These are phyloP conservation scores for Beta lomatogona DNA, from an alignment of 179 eudicot genomes.

Conservation along the genomic window DNA sequence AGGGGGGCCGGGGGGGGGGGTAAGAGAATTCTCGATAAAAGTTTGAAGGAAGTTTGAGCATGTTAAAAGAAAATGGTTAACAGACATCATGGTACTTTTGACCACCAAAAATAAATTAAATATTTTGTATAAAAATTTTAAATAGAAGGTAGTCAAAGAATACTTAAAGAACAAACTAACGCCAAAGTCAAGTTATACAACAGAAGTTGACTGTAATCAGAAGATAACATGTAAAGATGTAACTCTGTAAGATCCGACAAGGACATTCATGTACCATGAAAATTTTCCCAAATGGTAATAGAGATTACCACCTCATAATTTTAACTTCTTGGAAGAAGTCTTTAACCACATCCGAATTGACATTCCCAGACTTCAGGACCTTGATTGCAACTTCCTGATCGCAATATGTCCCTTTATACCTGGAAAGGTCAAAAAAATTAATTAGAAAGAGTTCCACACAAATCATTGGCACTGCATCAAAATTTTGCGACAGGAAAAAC, in stretches of 20 bases:
- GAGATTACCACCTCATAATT: conserved; percentile 62
- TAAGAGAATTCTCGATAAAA: too few relatives aligned
- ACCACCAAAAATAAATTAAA: neutral
- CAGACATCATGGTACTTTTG: too few relatives aligned
- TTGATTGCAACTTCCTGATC: conserved; percentile 87
- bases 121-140: neutral
- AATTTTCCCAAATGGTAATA: neutral
- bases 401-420: conserved; percentile 64
- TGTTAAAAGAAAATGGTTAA: too few relatives aligned
- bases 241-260: neutral
- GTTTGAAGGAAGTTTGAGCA: too few relatives aligned
- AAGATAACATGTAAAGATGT: neutral
- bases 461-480: neutral
- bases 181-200: neutral
- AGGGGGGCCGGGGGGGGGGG: too few relatives aligned
- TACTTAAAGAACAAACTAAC: neutral
- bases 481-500: conserved; percentile 25
- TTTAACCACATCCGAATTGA: conserved; percentile 50
- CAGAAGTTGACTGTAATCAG: neutral
- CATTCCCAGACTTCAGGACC: conserved; percentile 52
- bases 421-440: conserved; percentile 31
- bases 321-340: conserved; percentile 85
- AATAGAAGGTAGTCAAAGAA: neutral
- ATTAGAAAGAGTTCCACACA: neutral
- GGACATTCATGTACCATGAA: neutral